These are phyloP conservation scores for Xylaria arbuscula DNA, from an alignment of 2,329 filamentous ascomycete genomes.

Conservation along the genomic window DNA sequence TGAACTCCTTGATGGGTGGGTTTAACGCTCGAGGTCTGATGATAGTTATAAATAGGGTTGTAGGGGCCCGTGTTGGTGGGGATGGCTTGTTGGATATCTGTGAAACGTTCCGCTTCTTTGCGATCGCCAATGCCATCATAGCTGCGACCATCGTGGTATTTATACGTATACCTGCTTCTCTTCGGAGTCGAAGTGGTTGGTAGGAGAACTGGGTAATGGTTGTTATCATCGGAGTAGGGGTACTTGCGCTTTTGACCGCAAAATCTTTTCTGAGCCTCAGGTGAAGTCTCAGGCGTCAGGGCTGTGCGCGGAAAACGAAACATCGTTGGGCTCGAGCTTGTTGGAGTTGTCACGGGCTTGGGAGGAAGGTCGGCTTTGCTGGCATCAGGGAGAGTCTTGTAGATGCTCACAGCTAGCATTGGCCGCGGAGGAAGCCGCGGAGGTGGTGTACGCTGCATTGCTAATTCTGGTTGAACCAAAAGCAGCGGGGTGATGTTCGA, in stretches of 20 bases:
- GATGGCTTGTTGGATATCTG: not conserved
- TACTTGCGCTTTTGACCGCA: conserved; percentile 11
- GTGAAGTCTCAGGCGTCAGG: not conserved
- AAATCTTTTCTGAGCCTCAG: not conserved
- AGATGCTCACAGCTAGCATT: not conserved
- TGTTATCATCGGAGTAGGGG: not conserved
- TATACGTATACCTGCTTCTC: not conserved
- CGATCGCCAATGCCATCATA: not conserved
- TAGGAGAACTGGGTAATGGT: not conserved
- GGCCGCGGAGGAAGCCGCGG: conserved; percentile 2
- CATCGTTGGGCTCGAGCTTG: not conserved
- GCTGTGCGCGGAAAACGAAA: not conserved
- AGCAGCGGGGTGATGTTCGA: not conserved
- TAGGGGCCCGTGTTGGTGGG: not conserved
- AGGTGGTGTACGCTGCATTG: conserved; percentile 17
- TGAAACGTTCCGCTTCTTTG: not conserved
- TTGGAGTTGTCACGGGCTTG: conserved; percentile 7
- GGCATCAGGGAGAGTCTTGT: conserved; percentile 29
- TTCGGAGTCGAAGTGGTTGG: not conserved
- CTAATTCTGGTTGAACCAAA: not conserved
- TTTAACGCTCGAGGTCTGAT: not conserved
- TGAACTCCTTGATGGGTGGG: not conserved
- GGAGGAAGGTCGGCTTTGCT: conserved; percentile 28
- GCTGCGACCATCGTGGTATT: not conserved
- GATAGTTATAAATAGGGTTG: not conserved